phyloP scores from a whole-genome alignment of 805 yeast species.

The Teunomyces funiuensis region DNA sequence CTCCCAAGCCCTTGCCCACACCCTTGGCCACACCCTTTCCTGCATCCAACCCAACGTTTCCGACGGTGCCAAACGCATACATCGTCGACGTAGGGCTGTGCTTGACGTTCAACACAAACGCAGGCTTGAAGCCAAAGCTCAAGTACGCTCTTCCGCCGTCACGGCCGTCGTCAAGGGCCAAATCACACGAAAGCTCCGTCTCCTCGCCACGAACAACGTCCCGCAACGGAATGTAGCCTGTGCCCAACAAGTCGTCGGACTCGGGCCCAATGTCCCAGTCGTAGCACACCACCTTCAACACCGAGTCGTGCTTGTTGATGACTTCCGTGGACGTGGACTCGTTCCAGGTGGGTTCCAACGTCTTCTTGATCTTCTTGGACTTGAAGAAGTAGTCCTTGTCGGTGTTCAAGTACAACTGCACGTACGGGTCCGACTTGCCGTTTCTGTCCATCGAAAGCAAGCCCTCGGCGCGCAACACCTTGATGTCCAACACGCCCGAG shows the following conservation, averaged over 20 bases:
- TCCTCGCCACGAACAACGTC: conserved; percentile 51
- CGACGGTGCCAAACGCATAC: conserved; percentile 46
- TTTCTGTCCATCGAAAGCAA: conserved; percentile 84
- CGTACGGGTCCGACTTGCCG: conserved; percentile 93
- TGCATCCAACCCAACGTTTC: conserved; percentile 20
- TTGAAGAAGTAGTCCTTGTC: conserved; percentile 59
- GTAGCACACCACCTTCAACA: conserved; percentile 54
- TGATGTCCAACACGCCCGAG: conserved; percentile 67
- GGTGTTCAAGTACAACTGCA: conserved; percentile 66
- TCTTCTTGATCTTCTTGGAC: conserved; percentile 80
- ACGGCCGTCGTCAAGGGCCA: conserved; percentile 48
- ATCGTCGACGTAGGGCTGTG: conserved; percentile 34
- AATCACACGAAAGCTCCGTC: conserved; percentile 43
- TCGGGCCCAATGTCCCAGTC: conserved; percentile 97
- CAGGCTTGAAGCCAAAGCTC: conserved; percentile 65
- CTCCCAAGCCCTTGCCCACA: conserved; percentile 44
- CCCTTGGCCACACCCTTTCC: conserved; percentile 27
- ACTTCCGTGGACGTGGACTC: conserved; percentile 61
- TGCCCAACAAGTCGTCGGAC: conserved; percentile 79
- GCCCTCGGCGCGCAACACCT: conserved; percentile 60
- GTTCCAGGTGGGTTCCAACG: conserved; percentile 88
- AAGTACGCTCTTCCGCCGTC: conserved; percentile 68
- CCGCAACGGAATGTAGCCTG: conserved; percentile 54
- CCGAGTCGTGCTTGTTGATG: conserved; percentile 60
- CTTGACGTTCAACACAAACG: conserved; percentile 54